Evolutionary conservation across 257 asterid species (phyloP).

Genomic region (Lantana camara): DNA sequence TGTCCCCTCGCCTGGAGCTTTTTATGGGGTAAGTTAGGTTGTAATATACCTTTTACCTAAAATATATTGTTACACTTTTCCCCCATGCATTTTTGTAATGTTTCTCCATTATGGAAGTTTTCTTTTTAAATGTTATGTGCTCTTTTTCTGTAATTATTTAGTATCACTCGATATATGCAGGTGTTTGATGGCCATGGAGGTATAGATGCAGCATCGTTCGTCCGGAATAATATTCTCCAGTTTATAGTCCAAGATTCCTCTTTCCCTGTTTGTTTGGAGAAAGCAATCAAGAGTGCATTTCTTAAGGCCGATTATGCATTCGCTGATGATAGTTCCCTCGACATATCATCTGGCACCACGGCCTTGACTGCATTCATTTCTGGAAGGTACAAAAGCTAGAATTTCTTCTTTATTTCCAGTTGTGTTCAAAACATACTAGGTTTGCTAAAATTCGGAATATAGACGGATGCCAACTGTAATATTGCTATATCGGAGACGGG

Average conservation of each 20-base stretch:
- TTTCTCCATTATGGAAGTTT: no score
- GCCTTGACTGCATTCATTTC: conserved; percentile 71
- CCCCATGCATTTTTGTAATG: no score
- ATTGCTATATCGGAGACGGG: no score
- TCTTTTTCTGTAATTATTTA: not conserved
- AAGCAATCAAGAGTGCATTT: conserved; percentile 72
- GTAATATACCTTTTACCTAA: not conserved
- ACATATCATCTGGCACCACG: conserved; percentile 84
- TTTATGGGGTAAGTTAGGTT: conserved; percentile 62
- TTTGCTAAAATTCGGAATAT: not conserved
- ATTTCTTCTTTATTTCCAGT: conserved; percentile 9
- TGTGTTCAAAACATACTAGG: no score
- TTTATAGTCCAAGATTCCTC: conserved; percentile 69
- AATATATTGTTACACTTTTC: not conserved
- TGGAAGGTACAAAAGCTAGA: conserved; percentile 52
- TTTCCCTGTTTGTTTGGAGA: conserved; percentile 60
- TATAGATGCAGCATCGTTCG: conserved; percentile 70
- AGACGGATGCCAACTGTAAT: no score
- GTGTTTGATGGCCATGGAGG: conserved; percentile 97
- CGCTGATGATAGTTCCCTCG: conserved; percentile 72
- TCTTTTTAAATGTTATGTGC: not conserved
- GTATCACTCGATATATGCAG: conserved; percentile 34
- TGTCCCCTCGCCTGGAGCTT: conserved; percentile 73
- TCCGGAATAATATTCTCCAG: conserved; percentile 67
- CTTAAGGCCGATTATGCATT: conserved; percentile 73